Percentiles rank a stretch among this genome's conserved stretches.
These are phyloP conservation scores for Aspergillus sclerotialis DNA, from an alignment of 2,329 filamentous ascomycete species.

Conservation along the genomic window DNA sequence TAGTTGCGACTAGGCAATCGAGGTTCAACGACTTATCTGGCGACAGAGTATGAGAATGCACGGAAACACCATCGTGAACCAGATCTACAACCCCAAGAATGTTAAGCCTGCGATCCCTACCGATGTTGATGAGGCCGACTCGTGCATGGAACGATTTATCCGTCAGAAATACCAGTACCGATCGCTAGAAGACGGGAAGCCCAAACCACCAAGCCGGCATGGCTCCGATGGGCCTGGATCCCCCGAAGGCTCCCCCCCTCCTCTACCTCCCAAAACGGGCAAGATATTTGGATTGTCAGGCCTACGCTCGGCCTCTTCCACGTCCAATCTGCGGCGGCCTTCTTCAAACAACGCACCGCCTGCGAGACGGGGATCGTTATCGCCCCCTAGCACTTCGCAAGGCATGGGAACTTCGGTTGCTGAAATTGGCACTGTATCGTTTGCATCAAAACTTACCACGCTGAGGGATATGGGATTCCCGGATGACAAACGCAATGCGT, in stretches of 20 bases:
- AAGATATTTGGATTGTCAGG: constrained; percentile 55
- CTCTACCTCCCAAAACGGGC: constrained; percentile 53
- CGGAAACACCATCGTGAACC: constrained; percentile 81
- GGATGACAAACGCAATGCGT: constrained; percentile 73
- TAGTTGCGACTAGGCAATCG: constrained; percentile 6
- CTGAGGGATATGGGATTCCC: constrained; percentile 87
- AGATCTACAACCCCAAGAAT: constrained; percentile 79
- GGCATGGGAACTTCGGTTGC: constrained; percentile 63
- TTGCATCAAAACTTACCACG: constrained; percentile 68
- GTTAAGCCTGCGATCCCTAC: constrained; percentile 76
- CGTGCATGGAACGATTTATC: constrained; percentile 92
- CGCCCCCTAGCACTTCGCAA: constrained; percentile 26
- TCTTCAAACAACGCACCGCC: constrained; percentile 49
- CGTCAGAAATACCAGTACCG: constrained; percentile 82
- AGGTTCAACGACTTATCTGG: constrained; percentile 51
- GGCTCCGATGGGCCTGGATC: constrained; percentile 50
- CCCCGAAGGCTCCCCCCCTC: constrained; percentile 50
- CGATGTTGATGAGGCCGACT: constrained; percentile 86
- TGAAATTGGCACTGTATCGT: constrained; percentile 35
- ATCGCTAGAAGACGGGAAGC: constrained; percentile 43
- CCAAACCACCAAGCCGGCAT: constrained; percentile 42
- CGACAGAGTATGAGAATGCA: constrained; percentile 88
- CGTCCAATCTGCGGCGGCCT: constrained; percentile 55
- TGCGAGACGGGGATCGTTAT: constrained; percentile 18
- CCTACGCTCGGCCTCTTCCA: constrained; percentile 62